Percentiles rank a stretch among this genome's conserved stretches.
phyloP scores from a whole-genome alignment of 768 basidiomycete genomes.

The Leccinum uliginosum region DNA sequence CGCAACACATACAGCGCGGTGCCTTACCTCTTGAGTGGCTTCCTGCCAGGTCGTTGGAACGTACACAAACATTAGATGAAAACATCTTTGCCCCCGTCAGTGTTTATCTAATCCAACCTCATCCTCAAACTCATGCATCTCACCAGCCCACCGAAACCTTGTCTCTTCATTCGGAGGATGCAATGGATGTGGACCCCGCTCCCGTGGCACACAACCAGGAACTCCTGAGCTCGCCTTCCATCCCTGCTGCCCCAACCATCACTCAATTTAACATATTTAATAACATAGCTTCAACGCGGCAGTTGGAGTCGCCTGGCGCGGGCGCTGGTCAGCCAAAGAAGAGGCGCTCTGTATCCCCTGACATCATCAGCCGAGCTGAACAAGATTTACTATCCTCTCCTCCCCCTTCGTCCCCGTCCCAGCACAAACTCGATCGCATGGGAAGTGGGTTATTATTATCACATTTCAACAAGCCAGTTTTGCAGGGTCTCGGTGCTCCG shows the following conservation, averaged over 20 bases:
- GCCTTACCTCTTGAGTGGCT: slow-evolving; percentile 65
- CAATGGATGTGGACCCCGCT: slow-evolving; percentile 74
- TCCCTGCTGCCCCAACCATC: slow-evolving; percentile 49
- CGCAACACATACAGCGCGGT: slow-evolving; percentile 57
- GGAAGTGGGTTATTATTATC: slow-evolving; percentile 31
- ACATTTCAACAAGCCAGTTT: slow-evolving; percentile 47
- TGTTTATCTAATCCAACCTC: slow-evolving; percentile 5
- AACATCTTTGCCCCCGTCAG: slow-evolving; percentile 29
- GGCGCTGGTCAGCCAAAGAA: slow-evolving; percentile 43
- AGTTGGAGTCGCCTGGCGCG: slow-evolving; percentile 41
- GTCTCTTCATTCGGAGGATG: slow-evolving; percentile 52
- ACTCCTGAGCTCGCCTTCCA: slow-evolving; percentile 35
- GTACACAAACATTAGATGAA: slow-evolving; percentile 21
- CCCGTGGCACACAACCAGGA: slow-evolving; percentile 36
- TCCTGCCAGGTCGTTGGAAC: slow-evolving; percentile 19
- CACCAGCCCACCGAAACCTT: slow-evolving; percentile 33
- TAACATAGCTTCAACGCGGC: slow-evolving; percentile 46
- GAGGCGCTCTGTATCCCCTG: slow-evolving; percentile 59
- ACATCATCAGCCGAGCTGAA: slow-evolving; percentile 35
- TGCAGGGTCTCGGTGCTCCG: slow-evolving; percentile 53
- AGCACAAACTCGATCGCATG: slow-evolving; percentile 44
- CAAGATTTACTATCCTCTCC: slow-evolving; percentile 47
- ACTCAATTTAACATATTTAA: slow-evolving; percentile 63
- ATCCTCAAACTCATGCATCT: slow-evolving; percentile 12
- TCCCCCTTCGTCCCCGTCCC: slow-evolving; percentile 44